Conservation (phyloP, 2,329 filamentous ascomycete genomes). For the Penicillium sp. region DNA sequence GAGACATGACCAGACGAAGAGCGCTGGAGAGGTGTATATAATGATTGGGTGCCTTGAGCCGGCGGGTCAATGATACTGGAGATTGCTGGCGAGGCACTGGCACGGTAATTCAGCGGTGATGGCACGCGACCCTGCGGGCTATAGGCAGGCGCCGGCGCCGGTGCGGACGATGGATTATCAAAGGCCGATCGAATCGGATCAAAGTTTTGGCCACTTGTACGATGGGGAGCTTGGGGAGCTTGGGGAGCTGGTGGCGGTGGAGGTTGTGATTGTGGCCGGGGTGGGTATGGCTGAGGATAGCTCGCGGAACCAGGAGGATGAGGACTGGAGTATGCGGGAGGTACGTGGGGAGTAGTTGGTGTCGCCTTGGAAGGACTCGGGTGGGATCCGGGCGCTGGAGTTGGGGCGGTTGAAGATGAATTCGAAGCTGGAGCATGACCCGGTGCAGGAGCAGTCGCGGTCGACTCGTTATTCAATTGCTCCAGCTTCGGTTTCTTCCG, state of each 20-base stretch:
- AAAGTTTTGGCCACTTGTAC: constrained; percentile 75
- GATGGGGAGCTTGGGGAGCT: constrained; percentile 33
- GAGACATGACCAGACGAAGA: constrained; percentile 26
- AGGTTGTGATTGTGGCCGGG: constrained; percentile 40
- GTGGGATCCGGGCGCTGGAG: constrained; percentile 10
- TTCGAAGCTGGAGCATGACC: constrained; percentile 6
- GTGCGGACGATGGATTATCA: constrained; percentile 33
- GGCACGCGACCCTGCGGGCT: constrained; percentile 45
- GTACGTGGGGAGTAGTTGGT: constrained; percentile 9
- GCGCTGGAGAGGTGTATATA: constrained; percentile 27
- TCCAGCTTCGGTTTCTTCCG: constrained; percentile 48
- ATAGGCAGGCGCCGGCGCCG: constrained; percentile 36
- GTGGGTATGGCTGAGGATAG: constrained; percentile 48
- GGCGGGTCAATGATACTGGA: constrained; percentile 76
- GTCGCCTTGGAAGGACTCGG: constrained; percentile 8
- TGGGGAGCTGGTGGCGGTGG: constrained; percentile 44
- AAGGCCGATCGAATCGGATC: constrained; percentile 80
- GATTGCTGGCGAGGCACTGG: constrained; percentile 87
- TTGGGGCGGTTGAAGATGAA: constrained; percentile 10
- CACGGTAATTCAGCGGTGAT: constrained; percentile 54
- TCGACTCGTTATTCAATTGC: constrained; percentile 20
- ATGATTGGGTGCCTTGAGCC: constrained; percentile 28
- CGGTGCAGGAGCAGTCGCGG: constrained; percentile 9
- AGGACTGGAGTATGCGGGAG: constrained; percentile 26
- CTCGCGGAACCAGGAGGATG: constrained; percentile 45